Base-by-base conservation (phyloP, 441 rosid genomes). In the Isatis lusitanica region DNA sequence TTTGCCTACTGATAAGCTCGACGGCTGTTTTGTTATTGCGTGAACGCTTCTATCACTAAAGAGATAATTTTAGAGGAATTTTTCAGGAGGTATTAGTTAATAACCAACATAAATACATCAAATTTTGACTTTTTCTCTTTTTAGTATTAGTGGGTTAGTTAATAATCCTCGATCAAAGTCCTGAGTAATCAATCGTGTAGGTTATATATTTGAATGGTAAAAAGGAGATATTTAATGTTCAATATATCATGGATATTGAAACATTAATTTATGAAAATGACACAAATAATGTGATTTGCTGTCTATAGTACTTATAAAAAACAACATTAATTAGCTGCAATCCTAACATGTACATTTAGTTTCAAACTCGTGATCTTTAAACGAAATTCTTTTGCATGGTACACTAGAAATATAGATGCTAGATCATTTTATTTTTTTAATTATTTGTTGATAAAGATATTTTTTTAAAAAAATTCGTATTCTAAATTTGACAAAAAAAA, bases 21-120 rank as follows among this genome's bases (percentile, higher is more conserved):
- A 48, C 11, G 53, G 70, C 56, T 59, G 62, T 66, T 33, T 59
- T 74, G 39, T 67, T 60, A 51, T 74, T 53, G 79, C 75, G 79
- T 75, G 71, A 63, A 75, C 53, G 71, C 47, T 63, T 55, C 46
- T 46, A 12, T 69, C 43, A 75, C 31, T 21, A 53, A 42, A 72
- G 1, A 36, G 36, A 65, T 46, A 57, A 12, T 48, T 57, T 53
- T 57, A 5, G 7, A 10, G 42, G 7, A 4, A 9, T n/a, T 55
- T 58, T 53, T 55, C 46, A 61, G 56, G 26, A 40, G 43, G 16
- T 52, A 33, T 33, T 48, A 8, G 24, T 21, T 21, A 21, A 16
- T 21, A 35, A 35, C 10, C 2, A 35, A 8, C 39, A 35, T 7
- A 35, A 35, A 6, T 7, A 3, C 0, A 4, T 30, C 18, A 47